Conservation (phyloP, 2,329 filamentous ascomycete genomes). For the Drechslera avenae region DNA sequence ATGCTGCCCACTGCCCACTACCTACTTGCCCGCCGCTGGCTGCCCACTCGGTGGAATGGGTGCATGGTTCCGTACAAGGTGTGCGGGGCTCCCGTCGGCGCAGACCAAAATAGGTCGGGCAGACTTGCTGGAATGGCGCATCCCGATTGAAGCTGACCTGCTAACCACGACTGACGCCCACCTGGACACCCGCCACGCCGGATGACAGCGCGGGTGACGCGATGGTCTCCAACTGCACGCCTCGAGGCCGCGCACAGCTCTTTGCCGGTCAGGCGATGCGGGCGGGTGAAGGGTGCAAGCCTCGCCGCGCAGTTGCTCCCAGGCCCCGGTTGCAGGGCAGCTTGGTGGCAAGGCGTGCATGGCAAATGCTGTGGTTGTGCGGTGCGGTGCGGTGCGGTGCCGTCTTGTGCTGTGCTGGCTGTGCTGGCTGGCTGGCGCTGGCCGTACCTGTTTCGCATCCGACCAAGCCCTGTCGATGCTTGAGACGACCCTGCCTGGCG, state of each 20-base stretch:
- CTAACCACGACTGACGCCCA: conserved; percentile 22
- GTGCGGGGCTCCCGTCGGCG: conserved; percentile 31
- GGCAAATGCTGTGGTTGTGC: no score
- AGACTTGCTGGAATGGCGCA: conserved; percentile 26
- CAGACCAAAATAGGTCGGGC: conserved; percentile 31
- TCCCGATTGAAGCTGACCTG: conserved; percentile 37
- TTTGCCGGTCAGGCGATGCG: conserved; percentile 26
- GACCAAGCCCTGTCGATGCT: no score
- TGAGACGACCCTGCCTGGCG: conserved; percentile 13
- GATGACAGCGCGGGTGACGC: conserved; percentile 41
- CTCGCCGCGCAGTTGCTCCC: conserved; percentile 8
- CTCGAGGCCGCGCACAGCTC: conserved; percentile 17
- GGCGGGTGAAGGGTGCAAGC: neutral
- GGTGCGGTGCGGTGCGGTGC: conserved; percentile 4
- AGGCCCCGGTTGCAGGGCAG: no score
- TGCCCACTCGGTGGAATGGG: conserved; percentile 1
- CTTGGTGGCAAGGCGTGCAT: conserved; percentile 24
- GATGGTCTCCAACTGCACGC: conserved; percentile 27
- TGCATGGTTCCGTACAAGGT: conserved; percentile 26
- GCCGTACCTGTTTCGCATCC: neutral
- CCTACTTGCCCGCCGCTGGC: no score
- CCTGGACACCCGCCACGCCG: conserved; percentile 30
- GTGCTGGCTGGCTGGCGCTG: no score
- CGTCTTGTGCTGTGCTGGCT: no score
- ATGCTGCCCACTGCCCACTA: no score